These are phyloP conservation scores for Aspergillus saccharolyticus DNA, from an alignment of 495 filamentous ascomycete genomes.

Conservation along the genomic window DNA sequence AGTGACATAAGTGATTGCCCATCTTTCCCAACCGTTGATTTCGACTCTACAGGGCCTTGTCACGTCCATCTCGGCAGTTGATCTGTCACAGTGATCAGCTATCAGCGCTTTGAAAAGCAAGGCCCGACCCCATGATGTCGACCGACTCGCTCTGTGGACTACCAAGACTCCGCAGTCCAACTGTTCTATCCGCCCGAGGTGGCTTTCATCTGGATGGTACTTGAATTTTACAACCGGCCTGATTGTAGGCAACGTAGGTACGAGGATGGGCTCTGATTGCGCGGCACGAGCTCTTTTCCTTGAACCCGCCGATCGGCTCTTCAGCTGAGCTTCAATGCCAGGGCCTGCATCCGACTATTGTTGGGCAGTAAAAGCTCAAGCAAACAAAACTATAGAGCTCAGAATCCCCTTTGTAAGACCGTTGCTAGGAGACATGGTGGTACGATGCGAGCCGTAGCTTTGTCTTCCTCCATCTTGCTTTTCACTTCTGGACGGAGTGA, in stretches of 20 bases:
- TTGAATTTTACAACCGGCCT: not conserved
- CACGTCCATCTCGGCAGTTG: no score
- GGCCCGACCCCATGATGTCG: no score
- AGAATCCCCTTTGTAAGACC: not conserved
- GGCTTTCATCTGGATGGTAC: no score
- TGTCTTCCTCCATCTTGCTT: not conserved
- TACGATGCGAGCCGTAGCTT: not conserved
- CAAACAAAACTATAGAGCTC: not conserved
- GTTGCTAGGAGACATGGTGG: not conserved
- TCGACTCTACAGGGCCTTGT: no score
- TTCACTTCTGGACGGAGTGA: not conserved
- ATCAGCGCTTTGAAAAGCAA: no score
- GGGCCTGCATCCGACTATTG: not conserved
- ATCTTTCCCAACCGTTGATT: no score
- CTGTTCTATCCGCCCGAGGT: no score
- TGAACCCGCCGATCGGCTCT: not conserved
- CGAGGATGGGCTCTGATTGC: not conserved
- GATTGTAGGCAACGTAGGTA: not conserved
- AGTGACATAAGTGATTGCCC: no score
- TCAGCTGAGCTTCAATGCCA: not conserved
- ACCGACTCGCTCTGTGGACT: no score
- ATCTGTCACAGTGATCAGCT: no score
- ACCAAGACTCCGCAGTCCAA: no score
- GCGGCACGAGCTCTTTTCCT: not conserved
- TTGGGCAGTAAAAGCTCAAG: not conserved